phyloP scores from a whole-genome alignment of 305 asterid genomes.

The Solanum hybrid region DNA sequence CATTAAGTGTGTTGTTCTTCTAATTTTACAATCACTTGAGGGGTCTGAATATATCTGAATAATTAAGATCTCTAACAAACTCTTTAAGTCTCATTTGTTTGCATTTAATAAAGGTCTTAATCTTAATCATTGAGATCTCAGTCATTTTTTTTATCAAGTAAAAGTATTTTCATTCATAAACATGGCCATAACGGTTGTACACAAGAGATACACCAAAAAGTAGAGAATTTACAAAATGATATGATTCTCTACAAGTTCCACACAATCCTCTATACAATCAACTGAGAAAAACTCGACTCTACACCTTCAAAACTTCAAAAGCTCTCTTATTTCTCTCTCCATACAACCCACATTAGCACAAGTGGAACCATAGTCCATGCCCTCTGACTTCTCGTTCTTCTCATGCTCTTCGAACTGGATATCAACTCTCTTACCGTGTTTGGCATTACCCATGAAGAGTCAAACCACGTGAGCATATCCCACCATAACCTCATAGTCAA shows the following conservation, averaged over 20 bases:
- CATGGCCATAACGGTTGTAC: neutral
- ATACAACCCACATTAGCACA: neutral
- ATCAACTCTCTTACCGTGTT: neutral
- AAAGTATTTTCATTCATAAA: neutral
- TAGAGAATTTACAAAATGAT: neutral
- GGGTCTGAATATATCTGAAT: neutral
- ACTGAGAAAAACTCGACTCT: neutral
- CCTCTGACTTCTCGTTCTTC: neutral
- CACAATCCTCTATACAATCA: neutral
- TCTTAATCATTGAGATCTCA: neutral
- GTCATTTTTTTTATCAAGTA: neutral
- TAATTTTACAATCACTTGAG: neutral
- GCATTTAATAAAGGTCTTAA: neutral
- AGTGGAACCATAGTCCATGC: neutral
- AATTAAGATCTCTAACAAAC: neutral
- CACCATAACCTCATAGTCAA: neutral
- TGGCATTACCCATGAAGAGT: neutral
- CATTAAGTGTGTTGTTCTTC: neutral
- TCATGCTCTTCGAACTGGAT: neutral
- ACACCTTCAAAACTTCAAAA: neutral
- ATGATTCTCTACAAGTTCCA: neutral
- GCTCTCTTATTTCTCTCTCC: neutral
- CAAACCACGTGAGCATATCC: neutral
- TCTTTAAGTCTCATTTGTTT: neutral
- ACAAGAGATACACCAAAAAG: neutral